Evolutionary conservation across 345 rosid genomes (phyloP).

Genomic region (Citrus reticulata): DNA sequence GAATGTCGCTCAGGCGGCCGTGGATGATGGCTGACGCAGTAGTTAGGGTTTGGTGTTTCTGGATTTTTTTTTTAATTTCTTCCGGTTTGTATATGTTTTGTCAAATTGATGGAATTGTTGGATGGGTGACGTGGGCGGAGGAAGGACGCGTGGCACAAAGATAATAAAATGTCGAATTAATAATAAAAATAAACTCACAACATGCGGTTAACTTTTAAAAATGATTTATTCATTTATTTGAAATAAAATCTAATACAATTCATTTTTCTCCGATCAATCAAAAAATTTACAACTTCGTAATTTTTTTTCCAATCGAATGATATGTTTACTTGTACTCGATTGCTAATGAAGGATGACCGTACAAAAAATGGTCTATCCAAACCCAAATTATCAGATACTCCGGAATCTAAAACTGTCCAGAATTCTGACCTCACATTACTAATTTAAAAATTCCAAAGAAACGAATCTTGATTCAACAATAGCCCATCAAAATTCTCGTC

Average conservation of each 20-base stretch:
- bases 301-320: no score
- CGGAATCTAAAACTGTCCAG: conserved; percentile 22
- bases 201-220: no score
- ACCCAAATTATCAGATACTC: not conserved
- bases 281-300: not conserved
- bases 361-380: conserved; percentile 15
- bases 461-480: conserved; percentile 27
- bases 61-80: no score
- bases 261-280: not conserved
- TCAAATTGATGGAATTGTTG: no score
- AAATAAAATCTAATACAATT: not conserved
- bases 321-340: not conserved
- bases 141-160: no score
- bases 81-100: no score
- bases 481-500: conserved; percentile 36
- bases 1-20: no score
- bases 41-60: no score
- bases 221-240: not conserved
- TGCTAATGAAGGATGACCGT: not conserved
- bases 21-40: no score
- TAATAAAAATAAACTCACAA: no score
- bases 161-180: no score
- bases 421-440: not conserved
- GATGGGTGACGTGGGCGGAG: no score
- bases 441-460: conserved; percentile 60